A percentile compares a stretch with the other conserved stretches of the same genome.
Evolutionary conservation across 371 early-diverging fungal genomes (phyloP).

Genomic region (Parasitella parasitica): DNA sequence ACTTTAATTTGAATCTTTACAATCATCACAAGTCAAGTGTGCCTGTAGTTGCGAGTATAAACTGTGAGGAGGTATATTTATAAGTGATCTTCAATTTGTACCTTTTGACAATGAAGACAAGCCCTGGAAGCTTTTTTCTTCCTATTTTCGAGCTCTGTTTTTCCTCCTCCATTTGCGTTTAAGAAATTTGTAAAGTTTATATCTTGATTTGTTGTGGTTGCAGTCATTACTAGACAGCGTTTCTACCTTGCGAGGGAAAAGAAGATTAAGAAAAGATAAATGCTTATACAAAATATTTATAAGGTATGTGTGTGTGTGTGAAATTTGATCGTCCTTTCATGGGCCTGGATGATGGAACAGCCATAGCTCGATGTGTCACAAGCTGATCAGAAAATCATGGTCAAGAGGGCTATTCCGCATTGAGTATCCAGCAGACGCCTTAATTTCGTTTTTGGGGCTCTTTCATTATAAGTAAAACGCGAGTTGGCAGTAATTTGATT

Average conservation of each 20-base stretch:
- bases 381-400: neutral
- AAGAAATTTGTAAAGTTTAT: constrained; percentile 8
- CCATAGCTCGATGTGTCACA: neutral
- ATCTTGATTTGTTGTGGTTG: constrained; percentile 2
- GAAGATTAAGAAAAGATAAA: neutral
- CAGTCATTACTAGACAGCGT: too few species aligned
- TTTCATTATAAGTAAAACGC: too few species aligned
- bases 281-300: neutral
- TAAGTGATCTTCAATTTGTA: too few species aligned
- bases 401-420: neutral
- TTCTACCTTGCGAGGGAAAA: too few species aligned
- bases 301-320: neutral
- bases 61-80: too few species aligned
- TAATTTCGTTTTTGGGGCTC: too few species aligned
- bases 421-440: too few species aligned
- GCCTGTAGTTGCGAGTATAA: constrained; percentile 19
- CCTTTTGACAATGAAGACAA: constrained; percentile 53
- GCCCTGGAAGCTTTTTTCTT: constrained; percentile 24
- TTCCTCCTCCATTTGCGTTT: neutral
- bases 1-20: constrained; percentile 27
- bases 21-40: constrained; percentile 60
- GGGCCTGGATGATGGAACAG: neutral
- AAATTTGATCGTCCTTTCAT: neutral
- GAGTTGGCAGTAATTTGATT: too few species aligned
- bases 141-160: constrained; percentile 3